Evolutionary conservation across 1,139 yeast species (phyloP).

Genomic region (Groenewaldozyma sp.): DNA sequence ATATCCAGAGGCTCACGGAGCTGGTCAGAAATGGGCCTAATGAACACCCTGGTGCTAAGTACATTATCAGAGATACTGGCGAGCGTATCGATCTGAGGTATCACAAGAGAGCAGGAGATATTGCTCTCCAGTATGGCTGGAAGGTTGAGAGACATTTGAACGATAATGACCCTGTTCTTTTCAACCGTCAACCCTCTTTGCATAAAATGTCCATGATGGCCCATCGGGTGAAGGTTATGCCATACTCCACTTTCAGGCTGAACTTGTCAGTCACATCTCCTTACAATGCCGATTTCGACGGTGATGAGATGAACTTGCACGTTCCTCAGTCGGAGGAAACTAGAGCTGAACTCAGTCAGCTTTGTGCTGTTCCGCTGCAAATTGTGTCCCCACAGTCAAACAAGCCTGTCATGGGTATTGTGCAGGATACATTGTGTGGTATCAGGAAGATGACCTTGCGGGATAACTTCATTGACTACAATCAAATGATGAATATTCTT

Average conservation of each 20-base stretch:
- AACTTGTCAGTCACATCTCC: slow-evolving; percentile 97
- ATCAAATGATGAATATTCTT: slow-evolving; percentile 91
- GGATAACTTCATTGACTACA: slow-evolving; percentile 80
- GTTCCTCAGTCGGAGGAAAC: slow-evolving; percentile 99
- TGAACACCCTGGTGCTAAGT: slow-evolving; percentile 99
- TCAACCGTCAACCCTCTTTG: slow-evolving; percentile 97
- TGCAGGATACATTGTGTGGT: slow-evolving; percentile 97
- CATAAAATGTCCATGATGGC: slow-evolving; percentile 99
- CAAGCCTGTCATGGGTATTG: slow-evolving; percentile 99
- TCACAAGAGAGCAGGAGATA: slow-evolving; percentile 97
- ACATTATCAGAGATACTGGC: slow-evolving; percentile 95
- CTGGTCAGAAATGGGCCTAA: slow-evolving; percentile 96
- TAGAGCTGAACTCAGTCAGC: slow-evolving; percentile 86
- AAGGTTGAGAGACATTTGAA: slow-evolving; percentile 96
- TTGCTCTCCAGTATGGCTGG: slow-evolving; percentile 98
- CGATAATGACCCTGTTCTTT: slow-evolving; percentile 95
- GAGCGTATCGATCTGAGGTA: slow-evolving; percentile 96
- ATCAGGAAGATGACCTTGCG: slow-evolving; percentile 89
- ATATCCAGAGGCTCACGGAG: slow-evolving; percentile 86
- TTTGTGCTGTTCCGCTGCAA: slow-evolving; percentile 95
- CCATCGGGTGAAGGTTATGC: slow-evolving; percentile 98
- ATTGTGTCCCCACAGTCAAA: slow-evolving; percentile 97
- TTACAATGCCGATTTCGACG: slow-evolving; percentile 99
- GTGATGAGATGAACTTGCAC: slow-evolving; percentile 99
- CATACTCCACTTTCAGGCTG: slow-evolving; percentile 94